A percentile compares a stretch with the other conserved stretches of the same genome.
Evolutionary conservation across 2,329 filamentous ascomycete genomes (phyloP).

Genomic region (Microsporum canis): DNA sequence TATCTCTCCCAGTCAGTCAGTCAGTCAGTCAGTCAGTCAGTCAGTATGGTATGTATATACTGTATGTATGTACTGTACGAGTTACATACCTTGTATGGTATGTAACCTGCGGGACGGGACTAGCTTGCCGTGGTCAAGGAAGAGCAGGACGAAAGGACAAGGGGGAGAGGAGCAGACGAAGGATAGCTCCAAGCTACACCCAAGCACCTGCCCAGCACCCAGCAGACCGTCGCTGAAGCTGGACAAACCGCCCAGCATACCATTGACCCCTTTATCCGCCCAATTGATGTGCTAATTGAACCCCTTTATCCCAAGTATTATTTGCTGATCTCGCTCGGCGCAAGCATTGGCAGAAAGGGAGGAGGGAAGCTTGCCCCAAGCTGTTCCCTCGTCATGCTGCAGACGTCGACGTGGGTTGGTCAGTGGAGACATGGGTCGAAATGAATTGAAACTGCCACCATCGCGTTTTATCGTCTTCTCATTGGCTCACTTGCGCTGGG

Average conservation of each 20-base stretch:
- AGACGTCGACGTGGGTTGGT: not conserved
- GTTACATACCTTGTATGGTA: not conserved
- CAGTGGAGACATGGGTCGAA: not conserved
- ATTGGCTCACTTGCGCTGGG: not conserved
- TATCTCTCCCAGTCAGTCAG: too few species aligned
- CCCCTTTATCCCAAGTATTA: not conserved
- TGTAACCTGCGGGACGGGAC: conserved; percentile 2
- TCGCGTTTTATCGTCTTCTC: not conserved
- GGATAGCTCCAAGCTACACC: not conserved
- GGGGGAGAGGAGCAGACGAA: not conserved
- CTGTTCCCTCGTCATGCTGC: conserved; percentile 1
- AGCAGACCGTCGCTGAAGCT: not conserved
- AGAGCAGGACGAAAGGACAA: not conserved
- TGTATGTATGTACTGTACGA: not conserved
- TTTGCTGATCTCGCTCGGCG: conserved; percentile 1
- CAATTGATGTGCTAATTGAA: not conserved
- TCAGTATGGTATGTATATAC: not conserved
- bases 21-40: too few species aligned
- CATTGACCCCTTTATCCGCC: not conserved
- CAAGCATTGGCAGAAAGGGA: not conserved
- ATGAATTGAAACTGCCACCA: conserved; percentile 1
- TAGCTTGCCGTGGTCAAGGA: not conserved
- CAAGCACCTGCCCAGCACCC: not conserved
- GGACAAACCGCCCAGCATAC: not conserved
- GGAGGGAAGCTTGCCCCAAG: not conserved